Base-by-base conservation (phyloP, 768 basidiomycete genomes). In the Boletus insuetus region DNA sequence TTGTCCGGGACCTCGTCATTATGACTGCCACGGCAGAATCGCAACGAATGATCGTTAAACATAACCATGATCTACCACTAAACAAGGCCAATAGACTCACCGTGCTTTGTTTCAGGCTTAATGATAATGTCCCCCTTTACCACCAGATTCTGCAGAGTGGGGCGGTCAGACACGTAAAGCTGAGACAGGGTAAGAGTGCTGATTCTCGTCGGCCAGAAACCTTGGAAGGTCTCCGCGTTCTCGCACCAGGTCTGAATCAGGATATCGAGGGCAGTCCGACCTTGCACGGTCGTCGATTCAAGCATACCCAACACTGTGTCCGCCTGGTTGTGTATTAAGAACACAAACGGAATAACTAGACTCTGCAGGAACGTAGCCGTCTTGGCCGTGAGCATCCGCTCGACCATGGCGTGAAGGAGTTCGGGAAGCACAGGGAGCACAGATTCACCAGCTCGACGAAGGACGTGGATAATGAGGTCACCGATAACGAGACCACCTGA, bases 111-210 rank as follows among this genome's bases (percentile, higher is more conserved):
- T 61, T 86, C 85, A 3, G 85, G 83, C 54, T 83, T 87, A 51
- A 98, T 79, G 44, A 98, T 86, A 54, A 97, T 82, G 68, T 98
- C 94, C 9, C 96, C 96, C 69, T 94, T 95, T 43, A 98, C 96
- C 26, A 76, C 69, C 13, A 97, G 73, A 35, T 73, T 78, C 58
- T 83, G 82, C 60, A 98, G 62, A 56, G 81, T 83, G 12, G 84
- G 78, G n/a, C 87, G 79, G 51, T 83, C 79, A 6, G 84, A 82
- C 0, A 73, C 73, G 65, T 89, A 88, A 22, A 98, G 77, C 57
- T 89, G 82, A 29, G 82, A 82, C 47, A 99, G 74, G 1, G 89
- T 95, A 51, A 98, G 74, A 38, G 83, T 87, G 70, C 92, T 94
- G 63, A 96, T 81, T 32, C 92, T 84, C 5, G 85, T 83, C 11